Conservation (phyloP, 1,284 basidiomycete genomes). For the Mycosarcoma mackinlayi region DNA sequence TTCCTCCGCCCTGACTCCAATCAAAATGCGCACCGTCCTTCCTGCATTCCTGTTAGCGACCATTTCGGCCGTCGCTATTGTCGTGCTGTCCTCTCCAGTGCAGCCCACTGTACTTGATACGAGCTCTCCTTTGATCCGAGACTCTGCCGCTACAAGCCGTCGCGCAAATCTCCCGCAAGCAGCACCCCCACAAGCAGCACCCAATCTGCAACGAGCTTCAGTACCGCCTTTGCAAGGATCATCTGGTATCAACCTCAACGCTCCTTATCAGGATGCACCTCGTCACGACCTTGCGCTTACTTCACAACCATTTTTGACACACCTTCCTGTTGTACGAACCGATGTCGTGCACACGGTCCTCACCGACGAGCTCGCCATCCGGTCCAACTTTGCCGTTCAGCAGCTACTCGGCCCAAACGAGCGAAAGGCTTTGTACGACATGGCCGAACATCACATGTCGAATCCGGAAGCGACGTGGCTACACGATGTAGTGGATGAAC, state of each 20-base stretch:
- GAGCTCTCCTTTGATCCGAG: too few relatives aligned
- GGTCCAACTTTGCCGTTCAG: background rate
- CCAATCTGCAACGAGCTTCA: background rate
- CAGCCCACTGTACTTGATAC: too few relatives aligned
- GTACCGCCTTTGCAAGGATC: background rate
- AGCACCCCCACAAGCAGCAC: background rate
- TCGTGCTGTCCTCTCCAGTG: too few relatives aligned
- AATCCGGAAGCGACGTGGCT: background rate
- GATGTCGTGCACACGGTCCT: constrained; percentile 11
- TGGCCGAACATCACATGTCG: constrained; percentile 4
- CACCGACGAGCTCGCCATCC: background rate
- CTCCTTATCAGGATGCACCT: background rate
- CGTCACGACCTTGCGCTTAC: background rate
- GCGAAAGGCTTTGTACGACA: background rate
- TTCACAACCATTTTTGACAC: background rate
- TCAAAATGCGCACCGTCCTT: too few relatives aligned
- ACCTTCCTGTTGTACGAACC: background rate
- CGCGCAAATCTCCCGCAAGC: too few relatives aligned
- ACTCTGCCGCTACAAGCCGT: too few relatives aligned
- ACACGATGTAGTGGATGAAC: constrained; percentile 15
- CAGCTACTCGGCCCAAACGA: constrained; percentile 1
- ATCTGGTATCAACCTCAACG: background rate
- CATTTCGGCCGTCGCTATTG: too few relatives aligned
- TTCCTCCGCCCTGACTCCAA: too few relatives aligned
- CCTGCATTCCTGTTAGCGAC: too few relatives aligned